Percentiles rank a stretch among this genome's conserved stretches.
phyloP scores from a whole-genome alignment of 257 asterid genomes.

The Solanum tarapatanum region DNA sequence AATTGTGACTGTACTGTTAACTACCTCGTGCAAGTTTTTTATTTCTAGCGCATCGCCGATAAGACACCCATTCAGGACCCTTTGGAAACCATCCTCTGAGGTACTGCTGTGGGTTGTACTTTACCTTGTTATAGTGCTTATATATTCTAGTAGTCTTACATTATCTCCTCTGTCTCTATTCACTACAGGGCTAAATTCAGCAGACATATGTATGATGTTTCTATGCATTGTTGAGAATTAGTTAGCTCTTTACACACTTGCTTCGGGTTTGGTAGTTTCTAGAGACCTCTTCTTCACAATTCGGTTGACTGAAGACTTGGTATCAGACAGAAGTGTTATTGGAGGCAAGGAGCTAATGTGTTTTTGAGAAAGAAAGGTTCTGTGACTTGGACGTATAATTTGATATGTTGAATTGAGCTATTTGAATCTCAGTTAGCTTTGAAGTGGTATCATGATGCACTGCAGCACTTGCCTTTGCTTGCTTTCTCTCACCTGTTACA shows the following conservation, averaged over 20 bases:
- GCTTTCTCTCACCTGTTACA: conserved; percentile 8
- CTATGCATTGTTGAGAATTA: neutral
- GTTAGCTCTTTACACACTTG: neutral
- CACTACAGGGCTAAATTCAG: neutral
- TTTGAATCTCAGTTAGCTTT: conserved; percentile 3
- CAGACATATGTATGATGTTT: neutral
- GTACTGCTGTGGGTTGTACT: conserved; percentile 16
- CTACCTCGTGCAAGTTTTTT: conserved; percentile 11
- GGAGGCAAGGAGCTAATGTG: conserved; percentile 3
- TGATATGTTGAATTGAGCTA: conserved; percentile 10
- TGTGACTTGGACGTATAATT: conserved; percentile 13
- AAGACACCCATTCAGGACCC: conserved; percentile 39
- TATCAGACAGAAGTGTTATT: conserved; percentile 6
- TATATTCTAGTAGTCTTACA: neutral
- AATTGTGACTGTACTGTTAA: conserved; percentile 4
- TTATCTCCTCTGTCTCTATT: neutral
- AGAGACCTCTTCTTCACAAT: conserved; percentile 1
- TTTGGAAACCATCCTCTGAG: conserved; percentile 27
- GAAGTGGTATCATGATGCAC: conserved; percentile 36
- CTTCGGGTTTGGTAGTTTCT: conserved; percentile 2
- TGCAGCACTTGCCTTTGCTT: conserved; percentile 15
- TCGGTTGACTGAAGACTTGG: conserved; percentile 29
- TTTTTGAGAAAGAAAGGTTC: conserved; percentile 18
- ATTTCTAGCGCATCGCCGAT: conserved; percentile 32
- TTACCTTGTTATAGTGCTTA: neutral